phyloP scores from a whole-genome alignment of 768 basidiomycete genomes.

The Pleurotus cornucopiae region DNA sequence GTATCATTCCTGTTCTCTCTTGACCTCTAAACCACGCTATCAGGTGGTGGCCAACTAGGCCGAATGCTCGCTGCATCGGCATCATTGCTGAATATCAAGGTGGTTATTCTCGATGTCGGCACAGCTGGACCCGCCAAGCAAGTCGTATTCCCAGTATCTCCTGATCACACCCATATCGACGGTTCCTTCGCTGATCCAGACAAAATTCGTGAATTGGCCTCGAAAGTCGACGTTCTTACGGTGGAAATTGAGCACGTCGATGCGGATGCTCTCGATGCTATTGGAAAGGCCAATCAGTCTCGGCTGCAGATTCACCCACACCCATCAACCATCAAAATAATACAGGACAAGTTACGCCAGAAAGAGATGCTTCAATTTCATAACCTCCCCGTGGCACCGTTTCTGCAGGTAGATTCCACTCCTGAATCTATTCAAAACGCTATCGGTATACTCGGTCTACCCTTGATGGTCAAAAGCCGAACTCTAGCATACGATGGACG shows the following conservation, averaged over 20 bases:
- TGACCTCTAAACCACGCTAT: constrained; percentile 13
- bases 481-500: constrained; percentile 95
- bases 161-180: constrained; percentile 64
- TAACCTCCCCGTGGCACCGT: constrained; percentile 56
- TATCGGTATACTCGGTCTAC: constrained; percentile 63
- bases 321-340: constrained; percentile 76
- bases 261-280: constrained; percentile 62
- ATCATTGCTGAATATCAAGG: constrained; percentile 77
- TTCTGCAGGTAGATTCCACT: constrained; percentile 52
- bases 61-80: constrained; percentile 95
- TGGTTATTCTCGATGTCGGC: constrained; percentile 84
- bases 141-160: constrained; percentile 52
- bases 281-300: constrained; percentile 34
- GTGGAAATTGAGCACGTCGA: constrained; percentile 98
- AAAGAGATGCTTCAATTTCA: constrained; percentile 71
- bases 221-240: constrained; percentile 81
- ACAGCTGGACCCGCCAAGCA: constrained; percentile 87
- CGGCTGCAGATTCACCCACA: constrained; percentile 63
- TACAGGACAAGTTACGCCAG: constrained; percentile 84
- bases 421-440: constrained; percentile 48
- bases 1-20: constrained; percentile 9
- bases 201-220: constrained; percentile 77
- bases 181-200: constrained; percentile 82
- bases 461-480: constrained; percentile 94
- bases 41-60: constrained; percentile 95